Evolutionary conservation across 257 asterid species (phyloP), one percentile per base, ranked within the genome.

Genomic region (Cruciata laevipes): DNA sequence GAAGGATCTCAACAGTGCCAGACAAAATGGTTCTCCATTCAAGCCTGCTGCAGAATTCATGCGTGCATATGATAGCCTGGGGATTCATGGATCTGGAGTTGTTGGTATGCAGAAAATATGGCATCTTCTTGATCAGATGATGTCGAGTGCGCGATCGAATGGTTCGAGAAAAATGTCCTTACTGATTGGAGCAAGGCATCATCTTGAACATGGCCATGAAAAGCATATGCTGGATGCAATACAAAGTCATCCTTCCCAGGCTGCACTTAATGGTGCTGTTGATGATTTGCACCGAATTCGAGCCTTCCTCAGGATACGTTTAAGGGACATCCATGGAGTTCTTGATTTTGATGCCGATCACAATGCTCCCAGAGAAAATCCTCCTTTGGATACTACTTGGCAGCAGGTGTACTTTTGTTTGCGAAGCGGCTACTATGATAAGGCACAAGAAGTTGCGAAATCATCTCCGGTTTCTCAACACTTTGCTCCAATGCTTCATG

Each of bases 331-430:
- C 63, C 96, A n/a, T n/a, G n/a, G 99, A 65, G 87, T 85, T 77
- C 99, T 93, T 76, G 99, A 93, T 82, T 93, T 93, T 78, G 99
- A 93, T 79, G 86, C 86, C 0, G 80, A 75, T 38, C 37, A 33
- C 3, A 96, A 93, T 83, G 74, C 78, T 69, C 89, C 83, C 65
- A 80, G 97, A 66, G 97, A 93, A 73, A n/a, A n/a, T n/a, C 99
- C 99, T 78, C 99, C 99, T 35, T 52, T 93, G 38, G 99, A 93
- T 74, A 93, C 97, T 78, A 90, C 99, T 38, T 93, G 99, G 97
- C 99, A 93, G 80, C 99, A 93, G 97, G 97, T 49, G 77, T 90
- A 88, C 83, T 90, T 83, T 72, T 93, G 99, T 90, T 80, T 93
- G 95, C 85, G 99, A 79, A 90, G 92, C 76, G 99, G 99, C 67